A percentile compares a stretch with the other conserved stretches of the same genome.
Evolutionary conservation across 352 stramenopile species (phyloP).

Genomic region (Saprolegnia diclina): DNA sequence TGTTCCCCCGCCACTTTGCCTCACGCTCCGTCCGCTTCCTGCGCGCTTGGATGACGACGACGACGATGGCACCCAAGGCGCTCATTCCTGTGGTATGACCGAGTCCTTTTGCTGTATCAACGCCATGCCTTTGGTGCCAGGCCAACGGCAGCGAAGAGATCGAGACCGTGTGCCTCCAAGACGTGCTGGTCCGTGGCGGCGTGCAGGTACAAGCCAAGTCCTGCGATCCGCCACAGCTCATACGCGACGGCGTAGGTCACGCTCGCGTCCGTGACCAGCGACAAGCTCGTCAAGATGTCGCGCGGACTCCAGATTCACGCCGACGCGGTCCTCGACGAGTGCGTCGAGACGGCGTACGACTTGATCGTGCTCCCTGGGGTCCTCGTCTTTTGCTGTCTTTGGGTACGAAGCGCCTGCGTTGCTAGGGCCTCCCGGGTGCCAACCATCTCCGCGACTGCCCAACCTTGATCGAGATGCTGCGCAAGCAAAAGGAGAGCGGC

Average conservation of each 20-base stretch:
- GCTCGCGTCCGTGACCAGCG: slow-evolving; percentile 47
- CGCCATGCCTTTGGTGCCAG: slow-evolving; percentile 30
- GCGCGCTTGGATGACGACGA: neutral
- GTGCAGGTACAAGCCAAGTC: slow-evolving; percentile 33
- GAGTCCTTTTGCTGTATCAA: neutral
- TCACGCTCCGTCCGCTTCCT: neutral
- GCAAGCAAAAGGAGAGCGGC: slow-evolving; percentile 50
- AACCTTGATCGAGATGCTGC: slow-evolving; percentile 48
- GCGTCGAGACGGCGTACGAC: slow-evolving; percentile 51
- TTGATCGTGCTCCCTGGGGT: slow-evolving; percentile 59
- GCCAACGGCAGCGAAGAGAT: slow-evolving; percentile 81
- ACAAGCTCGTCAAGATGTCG: slow-evolving; percentile 72
- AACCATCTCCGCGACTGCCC: slow-evolving; percentile 63
- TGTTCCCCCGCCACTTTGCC: neutral
- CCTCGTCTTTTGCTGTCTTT: slow-evolving; percentile 2
- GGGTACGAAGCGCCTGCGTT: neutral
- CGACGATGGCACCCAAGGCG: slow-evolving; percentile 24
- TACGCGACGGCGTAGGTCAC: slow-evolving; percentile 37
- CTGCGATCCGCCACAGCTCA: neutral
- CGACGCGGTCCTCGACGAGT: slow-evolving; percentile 58
- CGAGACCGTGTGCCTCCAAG: slow-evolving; percentile 64
- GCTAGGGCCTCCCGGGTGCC: slow-evolving; percentile 58
- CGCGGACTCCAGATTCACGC: slow-evolving; percentile 63
- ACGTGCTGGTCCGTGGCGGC: slow-evolving; percentile 65
- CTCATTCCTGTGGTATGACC: slow-evolving; percentile 35